phyloP scores from a whole-genome alignment of 164 flowering plant genomes.

The Sextonia rubra region DNA sequence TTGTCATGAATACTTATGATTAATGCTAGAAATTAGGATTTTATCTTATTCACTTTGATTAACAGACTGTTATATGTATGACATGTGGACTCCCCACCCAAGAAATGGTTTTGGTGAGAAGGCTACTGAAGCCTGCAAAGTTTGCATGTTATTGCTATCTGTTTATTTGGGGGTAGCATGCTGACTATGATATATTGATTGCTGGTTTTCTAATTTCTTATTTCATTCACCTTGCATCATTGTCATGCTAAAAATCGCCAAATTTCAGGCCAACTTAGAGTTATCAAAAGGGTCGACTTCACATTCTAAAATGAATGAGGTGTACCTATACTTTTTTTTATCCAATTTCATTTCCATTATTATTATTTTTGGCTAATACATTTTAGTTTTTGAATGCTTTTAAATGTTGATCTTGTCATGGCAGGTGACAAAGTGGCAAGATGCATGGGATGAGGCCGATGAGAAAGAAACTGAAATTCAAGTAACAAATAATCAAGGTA shows the following conservation, averaged over 20 bases:
- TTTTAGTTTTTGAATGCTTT: not conserved
- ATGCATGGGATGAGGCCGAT: constrained; percentile 36
- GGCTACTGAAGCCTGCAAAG: too few species aligned
- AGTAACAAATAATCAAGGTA: constrained; percentile 30
- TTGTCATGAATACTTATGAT: too few species aligned
- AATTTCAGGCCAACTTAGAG: constrained; percentile 28
- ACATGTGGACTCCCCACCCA: too few species aligned
- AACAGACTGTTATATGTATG: too few species aligned
- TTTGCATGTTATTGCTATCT: too few species aligned
- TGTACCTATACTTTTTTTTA: not conserved
- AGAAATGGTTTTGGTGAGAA: too few species aligned
- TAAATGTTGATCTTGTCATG: constrained; percentile 7
- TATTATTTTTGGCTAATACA: not conserved
- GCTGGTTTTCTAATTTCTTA: too few species aligned
- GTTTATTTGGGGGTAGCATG: too few species aligned
- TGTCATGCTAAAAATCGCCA: not conserved
- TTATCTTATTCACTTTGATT: too few species aligned
- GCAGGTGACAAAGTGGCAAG: constrained; percentile 43
- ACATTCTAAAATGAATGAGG: constrained; percentile 19
- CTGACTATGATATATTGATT: too few species aligned
- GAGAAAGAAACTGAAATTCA: constrained; percentile 17
- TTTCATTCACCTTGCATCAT: too few species aligned
- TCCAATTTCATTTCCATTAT: not conserved
- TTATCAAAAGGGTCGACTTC: constrained; percentile 29
- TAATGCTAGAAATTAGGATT: too few species aligned